These are phyloP conservation scores for Tetracladium maxilliforme DNA, from an alignment of 2,329 filamentous ascomycete species.

Conservation along the genomic window DNA sequence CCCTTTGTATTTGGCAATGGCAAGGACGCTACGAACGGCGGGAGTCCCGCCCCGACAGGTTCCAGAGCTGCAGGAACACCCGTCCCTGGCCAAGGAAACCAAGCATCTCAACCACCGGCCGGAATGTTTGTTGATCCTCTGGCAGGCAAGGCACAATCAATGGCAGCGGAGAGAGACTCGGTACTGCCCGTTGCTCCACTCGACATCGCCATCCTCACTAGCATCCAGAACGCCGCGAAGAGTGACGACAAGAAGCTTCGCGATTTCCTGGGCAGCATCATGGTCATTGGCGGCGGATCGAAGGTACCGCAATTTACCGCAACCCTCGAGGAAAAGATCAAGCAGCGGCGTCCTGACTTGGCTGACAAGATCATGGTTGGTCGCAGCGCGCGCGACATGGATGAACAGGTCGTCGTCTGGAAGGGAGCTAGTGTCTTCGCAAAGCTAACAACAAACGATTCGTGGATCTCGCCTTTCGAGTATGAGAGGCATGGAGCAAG, in stretches of 20 bases:
- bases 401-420: constrained; percentile 95
- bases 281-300: constrained; percentile 76
- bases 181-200: constrained; percentile 73
- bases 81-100: too few species aligned
- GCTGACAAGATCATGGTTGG: constrained; percentile 46
- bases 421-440: constrained; percentile 97
- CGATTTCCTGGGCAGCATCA: constrained; percentile 79
- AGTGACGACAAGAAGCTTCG: constrained; percentile 86
- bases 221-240: constrained; percentile 73
- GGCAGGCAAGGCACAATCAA: too few species aligned
- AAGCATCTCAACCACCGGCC: constrained; percentile 19
- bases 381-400: constrained; percentile 75
- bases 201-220: constrained; percentile 79
- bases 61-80: constrained; percentile 34
- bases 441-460: constrained; percentile 83
- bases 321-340: constrained; percentile 71
- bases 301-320: constrained; percentile 68
- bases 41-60: constrained; percentile 30
- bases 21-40: constrained; percentile 8
- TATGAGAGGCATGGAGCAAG: constrained; percentile 76
- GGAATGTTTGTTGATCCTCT: constrained; percentile 38
- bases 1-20: constrained; percentile 36
- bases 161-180: constrained; percentile 60
- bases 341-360: constrained; percentile 47
- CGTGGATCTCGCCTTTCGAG: constrained; percentile 79